These are phyloP conservation scores for Scedosporium aurantiacum DNA, from an alignment of 2,329 filamentous ascomycete species.

Conservation along the genomic window DNA sequence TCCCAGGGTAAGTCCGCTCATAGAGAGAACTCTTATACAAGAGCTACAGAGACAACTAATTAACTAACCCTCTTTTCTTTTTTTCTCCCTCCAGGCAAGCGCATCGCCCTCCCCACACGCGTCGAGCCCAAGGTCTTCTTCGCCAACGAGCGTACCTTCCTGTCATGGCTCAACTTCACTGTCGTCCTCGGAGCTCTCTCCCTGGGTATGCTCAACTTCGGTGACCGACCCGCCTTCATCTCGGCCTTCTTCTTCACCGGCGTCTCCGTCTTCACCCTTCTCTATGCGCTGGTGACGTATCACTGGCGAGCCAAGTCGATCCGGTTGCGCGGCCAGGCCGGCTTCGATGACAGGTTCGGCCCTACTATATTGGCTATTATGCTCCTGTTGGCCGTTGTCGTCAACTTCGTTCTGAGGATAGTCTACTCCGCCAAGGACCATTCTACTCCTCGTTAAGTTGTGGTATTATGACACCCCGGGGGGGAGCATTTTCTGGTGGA, in stretches of 20 bases:
- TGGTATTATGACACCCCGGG: background rate
- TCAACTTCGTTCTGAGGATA: slow-evolving; percentile 86
- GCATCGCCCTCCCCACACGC: slow-evolving; percentile 92
- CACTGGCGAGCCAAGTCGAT: slow-evolving; percentile 96
- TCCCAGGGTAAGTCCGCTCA: slow-evolving; percentile 58
- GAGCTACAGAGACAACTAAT: background rate
- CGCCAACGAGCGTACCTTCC: slow-evolving; percentile 97
- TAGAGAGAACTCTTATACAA: background rate
- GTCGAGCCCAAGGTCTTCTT: slow-evolving; percentile 99
- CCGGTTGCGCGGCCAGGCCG: slow-evolving; percentile 77
- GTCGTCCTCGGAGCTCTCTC: slow-evolving; percentile 94
- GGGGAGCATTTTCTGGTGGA: background rate
- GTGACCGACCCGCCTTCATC: slow-evolving; percentile 87
- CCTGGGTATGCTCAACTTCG: slow-evolving; percentile 96
- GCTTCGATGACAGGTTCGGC: slow-evolving; percentile 92
- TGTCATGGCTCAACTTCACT: slow-evolving; percentile 99
- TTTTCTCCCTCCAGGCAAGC: slow-evolving; percentile 58
- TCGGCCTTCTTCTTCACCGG: slow-evolving; percentile 87
- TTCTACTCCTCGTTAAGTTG: slow-evolving; percentile 3
- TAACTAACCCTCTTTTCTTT: background rate
- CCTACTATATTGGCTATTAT: slow-evolving; percentile 84
- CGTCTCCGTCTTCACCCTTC: slow-evolving; percentile 89
- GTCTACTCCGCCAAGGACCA: slow-evolving; percentile 33
- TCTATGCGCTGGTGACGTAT: slow-evolving; percentile 89
- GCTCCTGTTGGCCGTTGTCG: slow-evolving; percentile 76